These are phyloP conservation scores for Penicillium nucicola DNA, from an alignment of 495 filamentous ascomycete species.

Conservation along the genomic window DNA sequence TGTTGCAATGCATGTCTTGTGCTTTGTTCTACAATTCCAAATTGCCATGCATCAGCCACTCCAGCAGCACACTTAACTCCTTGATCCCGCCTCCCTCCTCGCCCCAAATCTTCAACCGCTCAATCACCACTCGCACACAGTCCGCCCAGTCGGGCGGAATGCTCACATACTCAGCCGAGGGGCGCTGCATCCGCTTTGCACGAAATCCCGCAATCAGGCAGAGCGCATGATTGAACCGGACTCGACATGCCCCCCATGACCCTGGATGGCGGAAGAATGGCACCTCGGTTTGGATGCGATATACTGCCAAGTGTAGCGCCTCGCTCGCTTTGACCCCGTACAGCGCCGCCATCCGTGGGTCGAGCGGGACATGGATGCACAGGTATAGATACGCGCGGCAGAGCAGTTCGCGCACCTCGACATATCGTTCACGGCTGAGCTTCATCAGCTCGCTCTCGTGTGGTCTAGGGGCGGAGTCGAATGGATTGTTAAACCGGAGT, in stretches of 20 bases:
- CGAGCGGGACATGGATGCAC: slow-evolving; percentile 22
- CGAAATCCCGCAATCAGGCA: slow-evolving; percentile 28
- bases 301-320: slow-evolving; percentile 21
- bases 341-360: slow-evolving; percentile 13
- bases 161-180: slow-evolving; percentile 21
- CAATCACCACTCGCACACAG: slow-evolving; percentile 24
- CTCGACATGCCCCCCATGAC: slow-evolving; percentile 30
- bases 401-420: slow-evolving; percentile 38
- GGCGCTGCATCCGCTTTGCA: slow-evolving; percentile 17
- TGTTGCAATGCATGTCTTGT: slow-evolving; percentile 1
- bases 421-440: slow-evolving; percentile 34
- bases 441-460: slow-evolving; percentile 33
- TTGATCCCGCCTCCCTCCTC: slow-evolving; percentile 28
- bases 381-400: slow-evolving; percentile 38
- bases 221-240: slow-evolving; percentile 29
- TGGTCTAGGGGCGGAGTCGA: slow-evolving; percentile 16
- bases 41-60: slow-evolving; percentile 25
- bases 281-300: slow-evolving; percentile 27
- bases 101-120: slow-evolving; percentile 26
- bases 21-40: slow-evolving; percentile 6
- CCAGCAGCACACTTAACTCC: slow-evolving; percentile 22
- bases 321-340: slow-evolving; percentile 28
- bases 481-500: slow-evolving; percentile 31
- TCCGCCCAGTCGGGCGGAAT: slow-evolving; percentile 21
- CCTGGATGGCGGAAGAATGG: slow-evolving; percentile 31